Evolutionary conservation across 2,329 filamentous ascomycete genomes (phyloP).

Genomic region (Penicillium sp.): DNA sequence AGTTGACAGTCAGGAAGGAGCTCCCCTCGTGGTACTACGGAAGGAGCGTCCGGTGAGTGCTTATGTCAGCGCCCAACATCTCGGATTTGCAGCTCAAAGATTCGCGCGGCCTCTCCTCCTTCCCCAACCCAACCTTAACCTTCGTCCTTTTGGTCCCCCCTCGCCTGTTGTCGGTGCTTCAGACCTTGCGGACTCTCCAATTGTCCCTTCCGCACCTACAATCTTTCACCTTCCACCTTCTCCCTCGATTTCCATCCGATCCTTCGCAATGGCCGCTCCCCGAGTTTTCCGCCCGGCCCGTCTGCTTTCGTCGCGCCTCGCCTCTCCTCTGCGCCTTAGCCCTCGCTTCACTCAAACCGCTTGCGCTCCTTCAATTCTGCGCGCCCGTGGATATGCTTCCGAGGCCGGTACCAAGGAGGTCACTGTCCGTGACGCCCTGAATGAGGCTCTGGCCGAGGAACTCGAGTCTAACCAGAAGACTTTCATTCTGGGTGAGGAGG

Average conservation of each 20-base stretch:
- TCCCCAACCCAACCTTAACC: conserved; percentile 11
- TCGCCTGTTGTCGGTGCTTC: conserved; percentile 15
- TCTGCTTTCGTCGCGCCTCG: conserved; percentile 61
- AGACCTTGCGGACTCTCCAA: conserved; percentile 22
- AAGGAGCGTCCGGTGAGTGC: conserved; percentile 43
- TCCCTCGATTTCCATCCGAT: conserved; percentile 53
- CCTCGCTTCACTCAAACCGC: conserved; percentile 56
- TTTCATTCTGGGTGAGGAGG: conserved; percentile 95
- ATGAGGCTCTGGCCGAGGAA: conserved; percentile 97
- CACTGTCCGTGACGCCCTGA: conserved; percentile 95
- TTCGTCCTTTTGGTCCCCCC: conserved; percentile 20
- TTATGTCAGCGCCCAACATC: conserved; percentile 45
- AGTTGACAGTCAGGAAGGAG: no score
- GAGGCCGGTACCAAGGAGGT: conserved; percentile 78
- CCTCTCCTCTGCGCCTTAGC: conserved; percentile 56
- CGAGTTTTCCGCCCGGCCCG: conserved; percentile 68
- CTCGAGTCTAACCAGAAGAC: conserved; percentile 93
- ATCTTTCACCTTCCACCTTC: conserved; percentile 48
- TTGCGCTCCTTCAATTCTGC: conserved; percentile 53
- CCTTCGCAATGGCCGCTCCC: conserved; percentile 60
- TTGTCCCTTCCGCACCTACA: conserved; percentile 16
- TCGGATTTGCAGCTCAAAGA: conserved; percentile 34
- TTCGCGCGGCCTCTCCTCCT: conserved; percentile 20
- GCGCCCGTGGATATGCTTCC: conserved; percentile 61
- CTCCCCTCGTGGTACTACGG: conserved; percentile 25